A percentile compares a stretch with the other conserved stretches of the same genome.
These are phyloP conservation scores for Neurospora pannonica DNA, from an alignment of 495 filamentous ascomycete species.

Conservation along the genomic window DNA sequence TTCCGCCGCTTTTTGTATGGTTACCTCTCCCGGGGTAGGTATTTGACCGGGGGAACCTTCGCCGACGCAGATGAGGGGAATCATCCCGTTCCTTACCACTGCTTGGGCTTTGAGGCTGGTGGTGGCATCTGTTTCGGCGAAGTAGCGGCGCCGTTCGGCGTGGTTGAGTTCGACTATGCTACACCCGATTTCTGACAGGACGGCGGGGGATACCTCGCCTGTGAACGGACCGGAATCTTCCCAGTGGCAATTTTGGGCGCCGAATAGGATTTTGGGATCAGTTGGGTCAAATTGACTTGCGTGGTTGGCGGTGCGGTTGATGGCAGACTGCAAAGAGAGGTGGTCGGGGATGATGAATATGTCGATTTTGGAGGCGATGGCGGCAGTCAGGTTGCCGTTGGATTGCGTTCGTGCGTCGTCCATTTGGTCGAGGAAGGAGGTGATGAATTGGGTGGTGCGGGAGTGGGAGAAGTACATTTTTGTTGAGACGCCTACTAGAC, in stretches of 20 bases:
- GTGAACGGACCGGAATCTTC: conserved; percentile 63
- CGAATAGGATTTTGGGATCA: conserved; percentile 39
- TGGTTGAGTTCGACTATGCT: conserved; percentile 69
- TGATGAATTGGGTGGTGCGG: conserved; percentile 53
- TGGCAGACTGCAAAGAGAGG: conserved; percentile 50
- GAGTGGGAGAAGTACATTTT: conserved; percentile 78
- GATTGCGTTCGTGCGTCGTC: not conserved
- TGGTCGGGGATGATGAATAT: conserved; percentile 69
- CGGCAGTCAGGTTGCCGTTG: conserved; percentile 21
- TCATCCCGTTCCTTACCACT: conserved; percentile 54
- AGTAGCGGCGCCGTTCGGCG: conserved; percentile 61
- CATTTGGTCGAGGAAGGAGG: conserved; percentile 35
- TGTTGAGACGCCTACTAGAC: conserved; percentile 66
- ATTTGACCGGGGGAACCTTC: conserved; percentile 31
- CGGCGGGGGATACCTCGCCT: conserved; percentile 62
- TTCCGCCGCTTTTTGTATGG: conserved; percentile 44
- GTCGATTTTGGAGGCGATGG: conserved; percentile 33
- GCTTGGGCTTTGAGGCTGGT: conserved; percentile 59
- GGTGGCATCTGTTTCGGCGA: conserved; percentile 58
- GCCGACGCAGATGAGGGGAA: conserved; percentile 73
- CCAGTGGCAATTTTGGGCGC: conserved; percentile 67
- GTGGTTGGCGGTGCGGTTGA: conserved; percentile 33
- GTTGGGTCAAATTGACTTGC: not conserved
- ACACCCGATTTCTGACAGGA: conserved; percentile 55
- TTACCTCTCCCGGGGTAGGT: conserved; percentile 6